A percentile compares a stretch with the other conserved stretches of the same genome.
Evolutionary conservation across 2,329 filamentous ascomycete genomes (phyloP).

Genomic region (Berkeleyomyces rouxiae): DNA sequence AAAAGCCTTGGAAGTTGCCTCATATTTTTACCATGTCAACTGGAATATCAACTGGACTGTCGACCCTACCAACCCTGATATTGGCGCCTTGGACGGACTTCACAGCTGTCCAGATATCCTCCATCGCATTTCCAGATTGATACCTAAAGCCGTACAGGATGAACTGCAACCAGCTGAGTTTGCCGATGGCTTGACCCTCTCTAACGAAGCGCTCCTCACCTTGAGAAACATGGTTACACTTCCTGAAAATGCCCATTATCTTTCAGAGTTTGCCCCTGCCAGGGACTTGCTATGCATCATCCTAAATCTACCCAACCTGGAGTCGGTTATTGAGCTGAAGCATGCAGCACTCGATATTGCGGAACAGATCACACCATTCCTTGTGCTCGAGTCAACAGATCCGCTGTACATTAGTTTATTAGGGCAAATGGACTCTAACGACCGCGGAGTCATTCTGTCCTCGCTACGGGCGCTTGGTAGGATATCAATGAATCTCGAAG

Average conservation of each 20-base stretch:
- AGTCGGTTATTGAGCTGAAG: conserved; percentile 66
- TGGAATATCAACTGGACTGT: conserved; percentile 61
- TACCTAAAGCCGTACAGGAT: conserved; percentile 42
- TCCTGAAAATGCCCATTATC: conserved; percentile 69
- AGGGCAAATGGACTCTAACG: conserved; percentile 44
- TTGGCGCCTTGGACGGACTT: conserved; percentile 28
- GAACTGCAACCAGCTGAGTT: conserved; percentile 58
- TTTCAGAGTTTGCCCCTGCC: conserved; percentile 57
- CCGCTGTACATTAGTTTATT: conserved; percentile 65
- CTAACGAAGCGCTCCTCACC: conserved; percentile 76
- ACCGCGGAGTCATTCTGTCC: conserved; percentile 69
- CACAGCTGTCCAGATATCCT: conserved; percentile 39
- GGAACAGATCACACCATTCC: conserved; percentile 73
- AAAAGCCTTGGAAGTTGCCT: conserved; percentile 63
- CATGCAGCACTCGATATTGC: conserved; percentile 84
- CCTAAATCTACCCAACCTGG: conserved; percentile 56
- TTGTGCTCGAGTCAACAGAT: conserved; percentile 54
- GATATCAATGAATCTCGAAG: conserved; percentile 73
- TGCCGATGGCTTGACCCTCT: conserved; percentile 52
- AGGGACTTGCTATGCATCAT: conserved; percentile 73
- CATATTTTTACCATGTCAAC: conserved; percentile 63
- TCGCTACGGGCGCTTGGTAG: conserved; percentile 67
- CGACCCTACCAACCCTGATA: conserved; percentile 31
- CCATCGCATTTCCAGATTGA: conserved; percentile 50
- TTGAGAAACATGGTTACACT: conserved; percentile 94